phyloP scores from a whole-genome alignment of 345 rosid genomes.

The Excoecaria agallocha region DNA sequence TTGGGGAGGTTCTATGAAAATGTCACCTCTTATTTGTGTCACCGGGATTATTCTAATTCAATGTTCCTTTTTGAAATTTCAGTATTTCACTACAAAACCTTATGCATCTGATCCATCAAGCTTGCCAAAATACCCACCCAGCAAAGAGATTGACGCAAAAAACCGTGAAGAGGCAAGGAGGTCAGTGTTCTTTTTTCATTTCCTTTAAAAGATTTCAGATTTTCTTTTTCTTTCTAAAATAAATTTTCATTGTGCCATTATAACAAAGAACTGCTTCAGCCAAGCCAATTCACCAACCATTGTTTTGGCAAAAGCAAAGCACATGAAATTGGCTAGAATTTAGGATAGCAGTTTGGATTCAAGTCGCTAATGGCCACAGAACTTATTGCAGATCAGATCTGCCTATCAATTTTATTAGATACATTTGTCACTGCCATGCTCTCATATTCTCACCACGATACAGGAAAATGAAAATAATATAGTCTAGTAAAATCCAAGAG shows the following conservation, averaged over 20 bases:
- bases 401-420: background rate
- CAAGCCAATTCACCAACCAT: background rate
- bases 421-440: background rate
- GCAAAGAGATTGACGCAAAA: slow-evolving; percentile 94
- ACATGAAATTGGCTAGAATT: background rate
- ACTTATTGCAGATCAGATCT: background rate
- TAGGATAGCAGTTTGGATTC: background rate
- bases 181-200: slow-evolving; percentile 35
- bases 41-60: slow-evolving; percentile 12
- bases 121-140: slow-evolving; percentile 85
- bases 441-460: slow-evolving; percentile 1
- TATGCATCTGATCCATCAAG: slow-evolving; percentile 92
- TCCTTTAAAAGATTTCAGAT: background rate
- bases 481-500: background rate
- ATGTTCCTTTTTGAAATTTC: slow-evolving; percentile 26
- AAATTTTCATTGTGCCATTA: background rate
- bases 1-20: slow-evolving; percentile 4
- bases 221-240: background rate
- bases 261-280: background rate
- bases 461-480: slow-evolving; percentile 6
- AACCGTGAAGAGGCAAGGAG: slow-evolving; percentile 68
- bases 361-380: background rate
- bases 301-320: background rate
- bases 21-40: background rate
- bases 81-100: slow-evolving; percentile 85